Evolutionary conservation across 108 stramenopile genomes (phyloP), one percentile per base, ranked within the genome.

Genomic region (Skeletonema costatum): DNA sequence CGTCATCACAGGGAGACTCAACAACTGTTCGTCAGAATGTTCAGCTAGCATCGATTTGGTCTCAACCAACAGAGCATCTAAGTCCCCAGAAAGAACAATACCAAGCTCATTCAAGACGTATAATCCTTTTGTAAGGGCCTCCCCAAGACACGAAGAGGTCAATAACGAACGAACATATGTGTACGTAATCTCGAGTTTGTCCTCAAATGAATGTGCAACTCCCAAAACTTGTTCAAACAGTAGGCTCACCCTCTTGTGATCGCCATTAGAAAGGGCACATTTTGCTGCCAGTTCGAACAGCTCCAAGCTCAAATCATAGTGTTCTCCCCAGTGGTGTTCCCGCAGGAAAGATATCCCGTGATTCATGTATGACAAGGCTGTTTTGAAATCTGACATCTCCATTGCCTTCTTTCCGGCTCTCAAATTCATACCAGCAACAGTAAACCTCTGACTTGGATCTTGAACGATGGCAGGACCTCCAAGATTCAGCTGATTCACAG

Each of bases 191-290:
- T 44, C 14, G 14, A 73, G 72, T 16, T 64, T 73, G 44, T 73
- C 72, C 16, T 73, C 72, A 33, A 73, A 64, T 14, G 56, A 71
- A 9, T 41, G 35, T 3, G 70, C 70, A 21, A 12, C 2, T 32
- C 3, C 4, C 29, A 71, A 32, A 5, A 71, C 59, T 71, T 71
- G 33, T 39, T 39, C 38, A 12, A 39, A 61, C 16, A 60, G 51
- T 25, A 60, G 12, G 2, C 21, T 35, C 59, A 35, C 5, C 8
- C 35, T 58, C 1, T 41, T 2, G 7, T n/a, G 17, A 19, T 46
- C 58, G 21, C 70, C 70, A 60, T 25, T 39, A 1, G 70, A 25
- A 17, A 60, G 33, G 13, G 70, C 25, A 21, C 42, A 31, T 16
- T 60, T 60, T 19, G 59, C 32, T 10, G 60, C 70, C 12, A 44